Evolutionary conservation across 1,139 yeast genomes (phyloP).

Genomic region (Casaregolazyma suthepensis): DNA sequence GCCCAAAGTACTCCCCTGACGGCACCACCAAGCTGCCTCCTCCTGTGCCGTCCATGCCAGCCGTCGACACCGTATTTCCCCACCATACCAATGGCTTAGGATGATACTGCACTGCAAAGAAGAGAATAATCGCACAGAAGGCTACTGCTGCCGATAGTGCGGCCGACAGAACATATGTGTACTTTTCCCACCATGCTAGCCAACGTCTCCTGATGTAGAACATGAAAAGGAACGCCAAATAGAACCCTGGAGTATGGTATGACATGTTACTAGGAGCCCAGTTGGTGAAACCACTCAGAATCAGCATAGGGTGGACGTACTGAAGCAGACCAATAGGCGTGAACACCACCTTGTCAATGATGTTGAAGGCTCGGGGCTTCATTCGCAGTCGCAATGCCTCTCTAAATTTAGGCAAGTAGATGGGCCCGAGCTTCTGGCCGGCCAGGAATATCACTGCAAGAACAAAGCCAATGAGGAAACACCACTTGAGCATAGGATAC

Average conservation of each 20-base stretch:
- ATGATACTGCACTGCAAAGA: slow-evolving; percentile 48
- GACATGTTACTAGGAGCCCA: slow-evolving; percentile 47
- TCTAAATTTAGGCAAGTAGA: slow-evolving; percentile 33
- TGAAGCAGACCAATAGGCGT: slow-evolving; percentile 37
- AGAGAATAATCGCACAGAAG: slow-evolving; percentile 37
- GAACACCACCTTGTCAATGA: slow-evolving; percentile 19
- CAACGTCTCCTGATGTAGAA: slow-evolving; percentile 45
- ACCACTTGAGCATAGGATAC: slow-evolving; percentile 42
- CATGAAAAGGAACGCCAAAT: slow-evolving; percentile 48
- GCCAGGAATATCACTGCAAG: slow-evolving; percentile 13
- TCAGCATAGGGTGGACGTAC: slow-evolving; percentile 43
- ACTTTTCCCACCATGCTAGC: slow-evolving; percentile 41
- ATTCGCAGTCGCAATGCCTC: slow-evolving; percentile 1
- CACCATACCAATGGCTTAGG: slow-evolving; percentile 44
- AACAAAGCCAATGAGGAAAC: slow-evolving; percentile 40
- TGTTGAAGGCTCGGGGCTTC: slow-evolving; percentile 7
- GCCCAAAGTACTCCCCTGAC: slow-evolving; percentile 45
- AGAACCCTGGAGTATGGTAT: slow-evolving; percentile 45
- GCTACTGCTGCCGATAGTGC: slow-evolving; percentile 52
- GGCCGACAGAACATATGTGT: slow-evolving; percentile 48
- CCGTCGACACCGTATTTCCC: slow-evolving; percentile 47
- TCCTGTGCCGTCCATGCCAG: slow-evolving; percentile 47
- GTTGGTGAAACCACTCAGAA: slow-evolving; percentile 40
- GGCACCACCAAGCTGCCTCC: slow-evolving; percentile 30
- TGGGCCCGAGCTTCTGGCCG: slow-evolving; percentile 14